Evolutionary conservation across 768 basidiomycete genomes (phyloP), one percentile per base, ranked within the genome.

Genomic region (Asterophora parasitica): DNA sequence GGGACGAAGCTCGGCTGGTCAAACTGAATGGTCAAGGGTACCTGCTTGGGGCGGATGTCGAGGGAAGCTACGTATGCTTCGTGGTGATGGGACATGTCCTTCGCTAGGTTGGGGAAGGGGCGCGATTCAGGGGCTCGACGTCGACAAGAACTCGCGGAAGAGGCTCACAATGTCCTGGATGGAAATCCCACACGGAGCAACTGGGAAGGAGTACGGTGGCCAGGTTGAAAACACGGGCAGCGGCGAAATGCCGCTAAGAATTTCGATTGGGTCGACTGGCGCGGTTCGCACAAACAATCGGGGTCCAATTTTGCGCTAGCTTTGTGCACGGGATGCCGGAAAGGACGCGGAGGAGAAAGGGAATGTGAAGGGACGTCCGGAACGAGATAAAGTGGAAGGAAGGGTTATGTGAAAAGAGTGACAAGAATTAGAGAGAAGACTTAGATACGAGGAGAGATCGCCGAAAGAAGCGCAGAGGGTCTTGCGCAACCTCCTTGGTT

Each of bases 31-130:
- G 35, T 42, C 16, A 15, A 55, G 11, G 65, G 49, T 32, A 50
- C 58, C 8, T 58, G 37, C 50, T 45, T 42, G 52, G 59, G 34
- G 50, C 39, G 44, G 27, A 46, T 57, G 23, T 59, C 49, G 33
- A 58, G 43, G 28, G 46, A 41, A 1, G 42, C 17, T 6, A 41
- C 16, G 46, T 54, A 58, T 11, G 33, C 31, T 46, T 56, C 51
- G 46, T 61, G 55, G 45, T 61, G 55, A 13, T 61, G 58, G 9
- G 61, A 45, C 66, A 69, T 66, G 33, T 60, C 52, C 52, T 57
- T 57, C 53, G 60, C 63, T 66, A 36, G 7, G 40, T 16, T 65
- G 38, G 4, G 40, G 19, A 40, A 35, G 37, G 26, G 19, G 12
- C 31, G 34, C 19, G 13, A 30, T 40, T 44, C 31, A 51, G 50